Evolutionary conservation across 2,329 filamentous ascomycete species (phyloP).

Genomic region (Dothistroma pini): DNA sequence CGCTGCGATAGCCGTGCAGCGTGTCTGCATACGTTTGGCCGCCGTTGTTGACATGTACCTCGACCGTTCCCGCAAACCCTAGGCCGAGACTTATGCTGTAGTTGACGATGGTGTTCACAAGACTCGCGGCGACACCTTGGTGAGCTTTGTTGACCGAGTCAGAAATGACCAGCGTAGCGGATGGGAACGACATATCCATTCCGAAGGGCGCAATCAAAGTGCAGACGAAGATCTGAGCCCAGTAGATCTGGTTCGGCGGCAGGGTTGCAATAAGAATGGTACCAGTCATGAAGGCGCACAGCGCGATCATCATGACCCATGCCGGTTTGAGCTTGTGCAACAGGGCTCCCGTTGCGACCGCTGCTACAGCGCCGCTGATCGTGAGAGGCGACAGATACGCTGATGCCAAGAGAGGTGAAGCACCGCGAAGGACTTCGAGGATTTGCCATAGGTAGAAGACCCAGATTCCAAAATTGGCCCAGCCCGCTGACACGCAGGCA

Average conservation of each 20-base stretch:
- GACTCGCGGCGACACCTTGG: slow-evolving; percentile 52
- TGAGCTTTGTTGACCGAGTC: slow-evolving; percentile 48
- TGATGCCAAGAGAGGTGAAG: slow-evolving; percentile 44
- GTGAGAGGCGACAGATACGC: slow-evolving; percentile 48
- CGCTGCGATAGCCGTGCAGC: slow-evolving; percentile 40
- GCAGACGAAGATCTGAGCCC: slow-evolving; percentile 59
- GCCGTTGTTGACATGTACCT: slow-evolving; percentile 46
- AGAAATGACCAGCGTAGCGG: slow-evolving; percentile 58
- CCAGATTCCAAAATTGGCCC: slow-evolving; percentile 31
- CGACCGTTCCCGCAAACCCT: slow-evolving; percentile 63
- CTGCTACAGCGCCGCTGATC: slow-evolving; percentile 45
- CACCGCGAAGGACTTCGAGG: slow-evolving; percentile 42
- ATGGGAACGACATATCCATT: slow-evolving; percentile 66
- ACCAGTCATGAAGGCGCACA: slow-evolving; percentile 43
- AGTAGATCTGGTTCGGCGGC: slow-evolving; percentile 58
- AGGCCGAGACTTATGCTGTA: slow-evolving; percentile 65
- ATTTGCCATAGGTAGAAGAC: slow-evolving; percentile 44
- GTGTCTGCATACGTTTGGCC: slow-evolving; percentile 34
- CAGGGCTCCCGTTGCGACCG: slow-evolving; percentile 38
- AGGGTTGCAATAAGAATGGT: slow-evolving; percentile 43
- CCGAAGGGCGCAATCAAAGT: slow-evolving; percentile 49
- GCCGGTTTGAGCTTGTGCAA: slow-evolving; percentile 27
- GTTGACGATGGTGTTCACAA: slow-evolving; percentile 61
- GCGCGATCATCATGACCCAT: slow-evolving; percentile 38
- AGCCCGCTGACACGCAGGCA: slow-evolving; percentile 29